Conservation (phyloP, 176 grass and related monocot genomes). For the Coix lacrymajobi region DNA sequence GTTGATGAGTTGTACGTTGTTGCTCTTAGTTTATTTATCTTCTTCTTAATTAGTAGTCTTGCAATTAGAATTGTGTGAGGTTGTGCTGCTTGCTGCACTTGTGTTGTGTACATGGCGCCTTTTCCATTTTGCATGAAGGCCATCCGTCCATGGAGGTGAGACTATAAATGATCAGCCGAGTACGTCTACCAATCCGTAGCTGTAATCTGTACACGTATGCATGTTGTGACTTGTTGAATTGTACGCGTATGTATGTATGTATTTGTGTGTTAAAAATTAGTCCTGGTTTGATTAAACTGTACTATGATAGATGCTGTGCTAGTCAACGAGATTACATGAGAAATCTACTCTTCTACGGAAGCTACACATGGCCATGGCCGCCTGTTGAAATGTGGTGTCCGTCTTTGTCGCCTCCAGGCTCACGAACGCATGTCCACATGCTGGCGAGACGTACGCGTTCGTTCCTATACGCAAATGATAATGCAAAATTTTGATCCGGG, state of each 20-base stretch:
- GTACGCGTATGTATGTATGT: neutral
- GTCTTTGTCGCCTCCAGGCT: too few relatives aligned
- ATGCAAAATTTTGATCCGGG: too few relatives aligned
- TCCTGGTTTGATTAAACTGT: neutral
- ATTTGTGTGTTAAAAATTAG: neutral
- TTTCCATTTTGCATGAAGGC: slow-evolving; percentile 18
- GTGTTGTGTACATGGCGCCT: neutral
- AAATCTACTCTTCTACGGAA: neutral
- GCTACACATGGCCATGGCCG: too few relatives aligned
- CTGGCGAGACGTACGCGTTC: too few relatives aligned
- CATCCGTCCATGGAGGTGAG: neutral
- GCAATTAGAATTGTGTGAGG: neutral
- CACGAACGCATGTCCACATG: too few relatives aligned
- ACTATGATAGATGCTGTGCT: neutral
- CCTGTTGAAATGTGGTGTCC: too few relatives aligned
- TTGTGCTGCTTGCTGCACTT: neutral
- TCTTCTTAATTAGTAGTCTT: too few relatives aligned
- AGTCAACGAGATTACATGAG: neutral
- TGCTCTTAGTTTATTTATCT: neutral
- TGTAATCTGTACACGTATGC: neutral
- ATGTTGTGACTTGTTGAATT: neutral
- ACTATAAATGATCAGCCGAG: neutral
- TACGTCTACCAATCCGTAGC: neutral
- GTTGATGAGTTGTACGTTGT: neutral
- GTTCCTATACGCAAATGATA: too few relatives aligned